These are phyloP conservation scores for Erodium trifolium DNA, from an alignment of 441 rosid species.

Conservation along the genomic window DNA sequence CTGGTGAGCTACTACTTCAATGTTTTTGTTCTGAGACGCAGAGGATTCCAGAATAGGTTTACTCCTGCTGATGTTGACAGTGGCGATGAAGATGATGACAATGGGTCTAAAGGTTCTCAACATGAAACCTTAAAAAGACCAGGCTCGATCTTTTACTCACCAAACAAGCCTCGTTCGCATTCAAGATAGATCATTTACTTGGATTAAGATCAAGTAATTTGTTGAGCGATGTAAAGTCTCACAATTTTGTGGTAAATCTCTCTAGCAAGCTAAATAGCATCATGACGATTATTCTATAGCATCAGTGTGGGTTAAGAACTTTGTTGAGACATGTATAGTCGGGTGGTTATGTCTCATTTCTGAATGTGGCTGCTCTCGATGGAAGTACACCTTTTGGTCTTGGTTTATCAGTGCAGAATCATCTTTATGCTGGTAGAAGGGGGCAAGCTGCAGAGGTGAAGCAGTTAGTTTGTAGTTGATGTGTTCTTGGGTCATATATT, in stretches of 20 bases:
- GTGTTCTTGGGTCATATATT: too few species aligned
- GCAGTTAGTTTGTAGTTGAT: background rate
- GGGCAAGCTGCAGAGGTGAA: constrained; percentile 4
- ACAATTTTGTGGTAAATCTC: background rate
- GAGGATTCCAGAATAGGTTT: constrained; percentile 43
- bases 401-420: background rate
- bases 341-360: background rate
- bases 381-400: background rate
- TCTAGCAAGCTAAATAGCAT: background rate
- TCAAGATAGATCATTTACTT: constrained; percentile 19
- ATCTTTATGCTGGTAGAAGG: background rate
- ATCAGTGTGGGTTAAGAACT: background rate
- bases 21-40: constrained; percentile 54
- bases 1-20: constrained; percentile 76
- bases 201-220: background rate
- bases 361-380: background rate
- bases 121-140: constrained; percentile 24
- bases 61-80: constrained; percentile 42
- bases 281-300: too few species aligned
- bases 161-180: constrained; percentile 41
- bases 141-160: constrained; percentile 39
- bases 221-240: constrained; percentile 13
- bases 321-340: background rate
- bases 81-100: constrained; percentile 33
- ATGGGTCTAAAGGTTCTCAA: too few species aligned